Evolutionary conservation across 106 monocot genomes (phyloP).

Genomic region (Acanthochlamys bracteata): DNA sequence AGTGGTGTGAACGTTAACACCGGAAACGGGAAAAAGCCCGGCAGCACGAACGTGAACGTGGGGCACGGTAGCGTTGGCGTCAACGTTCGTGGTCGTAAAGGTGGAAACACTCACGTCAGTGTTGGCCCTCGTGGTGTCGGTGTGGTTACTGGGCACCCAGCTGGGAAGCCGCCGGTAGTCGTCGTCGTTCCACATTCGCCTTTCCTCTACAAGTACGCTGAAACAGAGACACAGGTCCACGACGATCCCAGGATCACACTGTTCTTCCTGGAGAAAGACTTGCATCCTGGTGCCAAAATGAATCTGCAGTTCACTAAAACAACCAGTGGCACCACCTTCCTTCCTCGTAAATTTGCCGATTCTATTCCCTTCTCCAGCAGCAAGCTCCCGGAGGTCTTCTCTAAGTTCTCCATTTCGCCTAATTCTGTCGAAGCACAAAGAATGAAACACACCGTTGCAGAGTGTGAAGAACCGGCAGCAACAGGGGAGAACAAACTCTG

Average conservation of each 20-base stretch:
- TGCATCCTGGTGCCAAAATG: conserved; percentile 34
- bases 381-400: conserved; percentile 32
- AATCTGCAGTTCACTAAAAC: conserved; percentile 30
- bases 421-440: conserved; percentile 20
- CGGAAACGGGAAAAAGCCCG: conserved; percentile 4
- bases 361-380: conserved; percentile 48
- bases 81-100: conserved; percentile 14
- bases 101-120: conserved; percentile 13
- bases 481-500: conserved; percentile 38
- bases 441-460: conserved; percentile 25
- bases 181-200: background rate
- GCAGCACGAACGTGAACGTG: conserved; percentile 25
- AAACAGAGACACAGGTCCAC: conserved; percentile 37
- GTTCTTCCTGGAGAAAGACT: conserved; percentile 54
- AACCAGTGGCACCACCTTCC: conserved; percentile 8
- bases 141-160: conserved; percentile 14
- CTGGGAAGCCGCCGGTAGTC: conserved; percentile 13
- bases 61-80: conserved; percentile 23
- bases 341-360: conserved; percentile 26
- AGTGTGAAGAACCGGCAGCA: conserved; percentile 33
- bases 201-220: conserved; percentile 32
- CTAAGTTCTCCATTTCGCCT: conserved; percentile 25
- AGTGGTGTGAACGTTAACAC: conserved; percentile 27
- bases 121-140: conserved; percentile 20
- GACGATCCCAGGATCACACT: conserved; percentile 28